Percentiles rank a stretch among this genome's conserved stretches.
Evolutionary conservation across 2,329 filamentous ascomycete genomes (phyloP).

Genomic region (Fusarium veterinarium): DNA sequence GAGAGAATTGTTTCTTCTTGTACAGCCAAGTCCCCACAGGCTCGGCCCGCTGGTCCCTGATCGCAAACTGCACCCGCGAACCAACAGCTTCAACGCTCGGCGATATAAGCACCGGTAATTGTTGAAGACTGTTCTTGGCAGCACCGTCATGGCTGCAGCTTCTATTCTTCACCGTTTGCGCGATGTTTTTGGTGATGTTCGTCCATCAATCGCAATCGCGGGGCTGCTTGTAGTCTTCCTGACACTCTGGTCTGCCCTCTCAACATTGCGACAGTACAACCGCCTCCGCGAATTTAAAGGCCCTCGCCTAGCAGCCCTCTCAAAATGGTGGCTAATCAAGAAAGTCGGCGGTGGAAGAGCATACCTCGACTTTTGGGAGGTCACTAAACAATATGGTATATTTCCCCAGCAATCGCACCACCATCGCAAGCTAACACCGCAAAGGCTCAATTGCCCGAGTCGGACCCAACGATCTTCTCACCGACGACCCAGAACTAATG

Average conservation of each 20-base stretch:
- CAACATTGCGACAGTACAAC: slow-evolving; percentile 46
- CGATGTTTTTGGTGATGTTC: background rate
- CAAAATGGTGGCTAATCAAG: slow-evolving; percentile 54
- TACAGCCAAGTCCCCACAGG: background rate
- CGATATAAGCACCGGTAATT: background rate
- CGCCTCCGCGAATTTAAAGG: slow-evolving; percentile 56
- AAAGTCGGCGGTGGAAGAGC: slow-evolving; percentile 47
- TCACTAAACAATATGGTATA: slow-evolving; percentile 51
- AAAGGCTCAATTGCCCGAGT: slow-evolving; percentile 53
- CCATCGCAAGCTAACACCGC: background rate
- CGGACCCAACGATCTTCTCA: slow-evolving; percentile 55
- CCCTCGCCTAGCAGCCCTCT: slow-evolving; percentile 52
- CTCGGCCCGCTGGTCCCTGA: slow-evolving; percentile 1
- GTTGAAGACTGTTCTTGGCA: background rate
- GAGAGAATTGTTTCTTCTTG: background rate
- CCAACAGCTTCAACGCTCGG: background rate
- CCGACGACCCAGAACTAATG: slow-evolving; percentile 53
- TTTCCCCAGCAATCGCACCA: background rate
- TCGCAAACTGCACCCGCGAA: background rate
- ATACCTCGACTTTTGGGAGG: slow-evolving; percentile 52
- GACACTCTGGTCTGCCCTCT: slow-evolving; percentile 26
- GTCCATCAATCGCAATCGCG: slow-evolving; percentile 21
- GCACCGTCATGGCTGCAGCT: slow-evolving; percentile 8
- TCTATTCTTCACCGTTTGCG: background rate
- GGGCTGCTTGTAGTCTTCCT: slow-evolving; percentile 5